Percentiles rank a stretch among this genome's conserved stretches.
phyloP scores from a whole-genome alignment of 2,329 filamentous ascomycete genomes.

The Ceratocystis variospora region DNA sequence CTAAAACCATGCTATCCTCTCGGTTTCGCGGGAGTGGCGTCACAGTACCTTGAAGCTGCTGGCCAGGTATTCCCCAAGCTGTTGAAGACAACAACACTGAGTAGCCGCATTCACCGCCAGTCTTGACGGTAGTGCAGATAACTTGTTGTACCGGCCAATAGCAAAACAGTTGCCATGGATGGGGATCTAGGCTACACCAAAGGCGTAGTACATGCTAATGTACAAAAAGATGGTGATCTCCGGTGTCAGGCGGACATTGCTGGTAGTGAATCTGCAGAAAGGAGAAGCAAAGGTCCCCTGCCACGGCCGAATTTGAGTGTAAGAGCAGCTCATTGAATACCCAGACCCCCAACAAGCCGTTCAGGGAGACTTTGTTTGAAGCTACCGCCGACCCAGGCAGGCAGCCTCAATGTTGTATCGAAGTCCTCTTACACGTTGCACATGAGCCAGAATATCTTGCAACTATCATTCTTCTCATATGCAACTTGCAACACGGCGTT shows the following conservation, averaged over 20 bases:
- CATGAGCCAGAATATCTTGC: too few species aligned
- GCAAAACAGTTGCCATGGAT: constrained; percentile 63
- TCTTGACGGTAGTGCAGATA: constrained; percentile 65
- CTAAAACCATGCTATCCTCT: too few species aligned
- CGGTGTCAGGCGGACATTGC: constrained; percentile 58
- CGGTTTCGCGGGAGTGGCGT: constrained; percentile 28
- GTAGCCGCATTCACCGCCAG: constrained; percentile 68
- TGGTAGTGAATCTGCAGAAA: constrained; percentile 60
- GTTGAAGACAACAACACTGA: constrained; percentile 65
- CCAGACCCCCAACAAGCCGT: constrained; percentile 71
- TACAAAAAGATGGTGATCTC: constrained; percentile 66
- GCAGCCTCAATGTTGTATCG: constrained; percentile 33
- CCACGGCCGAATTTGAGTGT: constrained; percentile 59
- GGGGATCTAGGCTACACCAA: constrained; percentile 61
- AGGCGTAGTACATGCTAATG: constrained; percentile 68
- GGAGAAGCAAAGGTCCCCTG: constrained; percentile 66
- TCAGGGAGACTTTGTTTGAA: constrained; percentile 77
- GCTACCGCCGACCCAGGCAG: constrained; percentile 58
- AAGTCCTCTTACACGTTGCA: too few species aligned
- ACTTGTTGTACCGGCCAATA: constrained; percentile 62
- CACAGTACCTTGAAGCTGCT: constrained; percentile 58
- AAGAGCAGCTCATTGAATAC: constrained; percentile 74
- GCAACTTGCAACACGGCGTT: constrained; percentile 52
- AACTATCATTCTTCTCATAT: too few species aligned
- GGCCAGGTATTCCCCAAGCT: constrained; percentile 59